These are phyloP conservation scores for Diatrype stigma DNA, from an alignment of 2,329 filamentous ascomycete genomes.

Conservation along the genomic window DNA sequence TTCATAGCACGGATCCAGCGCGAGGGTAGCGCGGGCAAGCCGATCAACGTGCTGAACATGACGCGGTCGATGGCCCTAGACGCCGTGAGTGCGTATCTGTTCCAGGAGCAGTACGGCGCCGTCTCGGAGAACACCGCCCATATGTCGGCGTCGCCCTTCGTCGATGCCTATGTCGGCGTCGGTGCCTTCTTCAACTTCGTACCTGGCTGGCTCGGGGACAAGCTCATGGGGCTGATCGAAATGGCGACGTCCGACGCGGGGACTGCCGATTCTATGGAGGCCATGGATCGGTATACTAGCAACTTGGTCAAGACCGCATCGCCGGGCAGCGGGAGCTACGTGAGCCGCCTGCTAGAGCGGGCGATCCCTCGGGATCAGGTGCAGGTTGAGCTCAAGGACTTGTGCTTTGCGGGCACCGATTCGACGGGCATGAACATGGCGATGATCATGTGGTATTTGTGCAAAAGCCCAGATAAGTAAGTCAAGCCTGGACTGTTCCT, in stretches of 20 bases:
- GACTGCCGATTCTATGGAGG: slow-evolving; percentile 26
- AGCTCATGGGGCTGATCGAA: slow-evolving; percentile 34
- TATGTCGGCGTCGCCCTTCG: slow-evolving; percentile 33
- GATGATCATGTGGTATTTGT: slow-evolving; percentile 30
- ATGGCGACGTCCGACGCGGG: slow-evolving; percentile 30
- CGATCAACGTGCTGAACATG: slow-evolving; percentile 45
- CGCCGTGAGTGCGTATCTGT: slow-evolving; percentile 49
- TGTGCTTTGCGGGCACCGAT: slow-evolving; percentile 52
- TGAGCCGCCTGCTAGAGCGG: slow-evolving; percentile 40
- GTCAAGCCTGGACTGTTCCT: slow-evolving; percentile 9
- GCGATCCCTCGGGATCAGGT: slow-evolving; percentile 40
- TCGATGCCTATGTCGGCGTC: slow-evolving; percentile 51
- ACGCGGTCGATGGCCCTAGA: slow-evolving; percentile 48
- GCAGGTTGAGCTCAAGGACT: slow-evolving; percentile 48
- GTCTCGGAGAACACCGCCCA: slow-evolving; percentile 1
- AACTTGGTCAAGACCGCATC: slow-evolving; percentile 32
- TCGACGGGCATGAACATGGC: slow-evolving; percentile 48
- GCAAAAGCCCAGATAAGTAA: slow-evolving; percentile 15
- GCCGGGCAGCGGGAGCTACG: slow-evolving; percentile 39
- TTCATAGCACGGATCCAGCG: slow-evolving; percentile 36
- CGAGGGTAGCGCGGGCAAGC: slow-evolving; percentile 24
- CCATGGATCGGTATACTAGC: slow-evolving; percentile 39
- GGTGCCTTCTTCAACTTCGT: slow-evolving; percentile 50
- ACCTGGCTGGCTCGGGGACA: slow-evolving; percentile 27
- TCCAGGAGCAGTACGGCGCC: slow-evolving; percentile 41